phyloP scores from a whole-genome alignment of 2,329 filamentous ascomycete species.

The Neofusicoccum cordaticola region DNA sequence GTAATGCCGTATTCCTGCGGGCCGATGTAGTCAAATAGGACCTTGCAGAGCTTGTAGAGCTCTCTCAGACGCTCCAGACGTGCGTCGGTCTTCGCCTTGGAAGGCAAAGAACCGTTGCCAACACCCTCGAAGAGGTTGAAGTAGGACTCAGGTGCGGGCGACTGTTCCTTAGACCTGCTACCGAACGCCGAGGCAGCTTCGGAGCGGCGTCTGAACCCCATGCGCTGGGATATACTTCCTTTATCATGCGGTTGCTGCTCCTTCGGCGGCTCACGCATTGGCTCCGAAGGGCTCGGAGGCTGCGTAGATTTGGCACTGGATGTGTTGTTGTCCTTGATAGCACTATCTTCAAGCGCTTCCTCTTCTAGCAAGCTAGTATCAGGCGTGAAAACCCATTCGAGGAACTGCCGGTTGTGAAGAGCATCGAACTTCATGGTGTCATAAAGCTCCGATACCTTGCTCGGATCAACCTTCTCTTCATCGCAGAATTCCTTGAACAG shows the following conservation, averaged over 20 bases:
- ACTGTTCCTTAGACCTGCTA: conserved; percentile 8
- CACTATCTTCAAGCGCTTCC: conserved; percentile 43
- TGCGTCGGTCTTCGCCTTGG: conserved; percentile 76
- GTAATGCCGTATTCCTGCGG: conserved; percentile 98
- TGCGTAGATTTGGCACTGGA: conserved; percentile 24
- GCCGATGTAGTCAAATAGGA: conserved; percentile 96
- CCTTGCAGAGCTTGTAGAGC: conserved; percentile 88
- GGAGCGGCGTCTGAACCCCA: conserved; percentile 54
- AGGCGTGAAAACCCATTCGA: conserved; percentile 97
- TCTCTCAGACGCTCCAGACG: conserved; percentile 86
- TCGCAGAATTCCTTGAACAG: conserved; percentile 95
- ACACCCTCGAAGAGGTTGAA: conserved; percentile 86
- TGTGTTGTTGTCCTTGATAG: conserved; percentile 34
- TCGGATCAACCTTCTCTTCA: conserved; percentile 95
- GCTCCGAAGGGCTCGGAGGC: conserved; percentile 31
- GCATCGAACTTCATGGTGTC: conserved; percentile 99
- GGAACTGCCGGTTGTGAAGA: conserved; percentile 89
- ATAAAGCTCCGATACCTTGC: conserved; percentile 97
- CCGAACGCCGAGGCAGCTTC: conserved; percentile 30
- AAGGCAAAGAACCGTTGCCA: conserved; percentile 40
- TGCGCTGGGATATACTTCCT: conserved; percentile 43
- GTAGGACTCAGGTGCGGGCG: conserved; percentile 56
- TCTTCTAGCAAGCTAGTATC: conserved; percentile 75
- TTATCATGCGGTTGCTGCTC: conserved; percentile 30
- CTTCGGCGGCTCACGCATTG: conserved; percentile 15